These are phyloP conservation scores for Exophiala calicioides DNA, from an alignment of 2,329 filamentous ascomycete genomes.

Conservation along the genomic window DNA sequence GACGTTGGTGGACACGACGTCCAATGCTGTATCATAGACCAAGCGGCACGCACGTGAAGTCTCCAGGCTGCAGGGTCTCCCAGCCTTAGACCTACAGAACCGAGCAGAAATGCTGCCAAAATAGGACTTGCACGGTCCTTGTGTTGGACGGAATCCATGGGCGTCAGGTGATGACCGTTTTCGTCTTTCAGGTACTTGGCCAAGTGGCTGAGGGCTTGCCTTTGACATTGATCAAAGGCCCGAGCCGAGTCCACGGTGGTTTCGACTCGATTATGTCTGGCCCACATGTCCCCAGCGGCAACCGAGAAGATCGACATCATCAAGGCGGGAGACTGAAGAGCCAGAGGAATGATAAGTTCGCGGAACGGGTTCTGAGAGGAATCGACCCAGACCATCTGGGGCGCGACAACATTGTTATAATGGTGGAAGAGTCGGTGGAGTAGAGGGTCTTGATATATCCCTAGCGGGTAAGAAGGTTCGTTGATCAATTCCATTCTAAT, in stretches of 20 bases:
- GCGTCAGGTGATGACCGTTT: background rate
- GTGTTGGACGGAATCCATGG: background rate
- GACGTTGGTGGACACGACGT: background rate
- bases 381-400: constrained; percentile 34
- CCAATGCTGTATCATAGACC: constrained; percentile 7
- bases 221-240: background rate
- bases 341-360: constrained; percentile 33
- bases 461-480: constrained; percentile 3
- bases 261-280: too few species aligned
- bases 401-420: constrained; percentile 30
- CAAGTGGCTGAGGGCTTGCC: background rate
- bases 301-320: constrained; percentile 32
- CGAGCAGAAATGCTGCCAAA: constrained; percentile 4
- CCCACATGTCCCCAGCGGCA: constrained; percentile 30
- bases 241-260: background rate
- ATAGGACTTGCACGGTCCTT: constrained; percentile 5
- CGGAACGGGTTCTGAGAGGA: constrained; percentile 33
- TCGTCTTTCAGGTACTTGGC: constrained; percentile 2
- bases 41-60: constrained; percentile 1
- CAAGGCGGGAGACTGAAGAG: constrained; percentile 28
- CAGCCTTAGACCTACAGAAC: constrained; percentile 1
- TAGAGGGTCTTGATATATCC: constrained; percentile 11
- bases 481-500: constrained; percentile 18
- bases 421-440: constrained; percentile 30
- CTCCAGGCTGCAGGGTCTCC: constrained; percentile 1